Conservation (phyloP, 2,329 filamentous ascomycete species). For the Thelonectria olida region DNA sequence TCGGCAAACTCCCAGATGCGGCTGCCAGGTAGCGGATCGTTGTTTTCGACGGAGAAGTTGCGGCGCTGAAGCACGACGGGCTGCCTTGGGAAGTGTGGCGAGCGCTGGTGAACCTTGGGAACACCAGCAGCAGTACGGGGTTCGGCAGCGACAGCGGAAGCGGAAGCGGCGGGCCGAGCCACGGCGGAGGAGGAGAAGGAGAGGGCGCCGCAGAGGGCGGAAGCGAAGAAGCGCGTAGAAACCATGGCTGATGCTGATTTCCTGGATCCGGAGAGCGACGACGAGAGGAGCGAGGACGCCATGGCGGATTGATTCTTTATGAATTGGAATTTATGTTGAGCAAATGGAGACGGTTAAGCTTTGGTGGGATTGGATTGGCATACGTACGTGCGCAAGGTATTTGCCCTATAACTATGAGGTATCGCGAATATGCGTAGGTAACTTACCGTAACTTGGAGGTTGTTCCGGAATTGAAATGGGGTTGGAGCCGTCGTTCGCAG, state of each 20-base stretch:
- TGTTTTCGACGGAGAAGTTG: conserved; percentile 25
- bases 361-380: neutral
- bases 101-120: neutral
- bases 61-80: conserved; percentile 16
- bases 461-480: too few species aligned
- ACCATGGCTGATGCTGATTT: conserved; percentile 22
- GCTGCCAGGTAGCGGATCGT: conserved; percentile 32
- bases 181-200: conserved; percentile 14
- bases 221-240: conserved; percentile 29
- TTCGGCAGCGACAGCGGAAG: too few species aligned
- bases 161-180: conserved; percentile 13
- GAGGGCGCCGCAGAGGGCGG: conserved; percentile 30
- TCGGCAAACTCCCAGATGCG: conserved; percentile 62
- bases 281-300: neutral
- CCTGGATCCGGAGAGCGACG: neutral
- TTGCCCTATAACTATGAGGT: neutral
- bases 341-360: too few species aligned
- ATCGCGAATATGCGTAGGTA: neutral
- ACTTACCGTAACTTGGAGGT: too few species aligned
- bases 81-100: neutral
- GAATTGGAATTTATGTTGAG: too few species aligned
- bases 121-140: conserved; percentile 21
- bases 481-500: neutral
- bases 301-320: too few species aligned
- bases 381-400: neutral